Evolutionary conservation across 1,139 yeast genomes (phyloP).

Genomic region (Ashbya aceris): DNA sequence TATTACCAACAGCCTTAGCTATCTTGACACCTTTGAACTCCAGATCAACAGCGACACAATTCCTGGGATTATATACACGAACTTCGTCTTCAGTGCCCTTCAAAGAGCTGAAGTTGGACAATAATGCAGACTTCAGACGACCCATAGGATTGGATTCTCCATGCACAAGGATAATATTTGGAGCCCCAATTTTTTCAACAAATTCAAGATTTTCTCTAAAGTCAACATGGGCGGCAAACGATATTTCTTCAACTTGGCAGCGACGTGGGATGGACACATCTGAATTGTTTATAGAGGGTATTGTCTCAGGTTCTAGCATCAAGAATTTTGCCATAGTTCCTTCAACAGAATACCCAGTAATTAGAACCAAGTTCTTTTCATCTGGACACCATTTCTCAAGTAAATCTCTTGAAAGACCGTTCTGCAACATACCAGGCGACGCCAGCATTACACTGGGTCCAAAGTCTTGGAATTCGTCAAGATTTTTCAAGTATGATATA

Average conservation of each 20-base stretch:
- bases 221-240: conserved; percentile 98
- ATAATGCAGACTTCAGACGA: conserved; percentile 80
- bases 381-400: conserved; percentile 97
- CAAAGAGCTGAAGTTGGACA: conserved; percentile 73
- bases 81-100: conserved; percentile 87
- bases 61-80: conserved; percentile 86
- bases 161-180: conserved; percentile 79
- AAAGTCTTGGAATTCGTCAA: conserved; percentile 81
- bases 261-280: conserved; percentile 82
- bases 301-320: conserved; percentile 79
- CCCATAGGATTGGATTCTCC: conserved; percentile 99
- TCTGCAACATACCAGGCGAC: conserved; percentile 96
- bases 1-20: conserved; percentile 75
- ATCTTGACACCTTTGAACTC: conserved; percentile 76
- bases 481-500: conserved; percentile 66
- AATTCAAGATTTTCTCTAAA: conserved; percentile 87
- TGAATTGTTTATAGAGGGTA: conserved; percentile 71
- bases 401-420: conserved; percentile 84
- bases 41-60: conserved; percentile 71
- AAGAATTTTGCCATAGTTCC: conserved; percentile 95
- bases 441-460: conserved; percentile 97
- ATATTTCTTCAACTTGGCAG: conserved; percentile 82
- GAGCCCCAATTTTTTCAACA: conserved; percentile 79
- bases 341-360: conserved; percentile 97
- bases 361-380: conserved; percentile 72